phyloP scores from a whole-genome alignment of 148 eudicot species.

The Vaccinium darrowii region DNA sequence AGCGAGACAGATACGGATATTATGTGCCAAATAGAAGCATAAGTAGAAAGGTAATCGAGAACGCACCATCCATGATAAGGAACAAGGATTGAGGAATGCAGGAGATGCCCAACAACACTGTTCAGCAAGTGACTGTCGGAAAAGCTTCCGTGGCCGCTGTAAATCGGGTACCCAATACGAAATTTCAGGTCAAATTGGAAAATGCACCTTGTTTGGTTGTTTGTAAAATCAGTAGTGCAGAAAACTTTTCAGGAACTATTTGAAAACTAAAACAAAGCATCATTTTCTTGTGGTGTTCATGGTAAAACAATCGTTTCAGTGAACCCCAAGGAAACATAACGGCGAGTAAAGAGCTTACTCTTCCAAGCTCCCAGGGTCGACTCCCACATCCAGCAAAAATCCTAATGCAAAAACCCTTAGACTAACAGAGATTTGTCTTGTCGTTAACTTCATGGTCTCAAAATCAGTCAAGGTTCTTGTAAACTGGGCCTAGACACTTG shows the following conservation, averaged over 20 bases:
- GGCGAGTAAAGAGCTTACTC: too few species aligned
- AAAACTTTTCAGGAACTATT: not conserved
- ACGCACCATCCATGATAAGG: slow-evolving; percentile 42
- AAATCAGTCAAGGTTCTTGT: not conserved
- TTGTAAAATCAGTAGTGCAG: not conserved
- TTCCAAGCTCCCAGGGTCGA: too few species aligned
- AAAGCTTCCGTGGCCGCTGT: slow-evolving; percentile 46
- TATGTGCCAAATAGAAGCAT: not conserved
- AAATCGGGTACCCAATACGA: slow-evolving; percentile 2
- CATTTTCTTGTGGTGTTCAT: not conserved
- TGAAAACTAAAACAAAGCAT: not conserved
- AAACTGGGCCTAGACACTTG: not conserved
- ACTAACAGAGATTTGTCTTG: too few species aligned
- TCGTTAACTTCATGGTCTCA: too few species aligned
- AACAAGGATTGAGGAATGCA: slow-evolving; percentile 41
- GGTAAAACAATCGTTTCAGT: not conserved
- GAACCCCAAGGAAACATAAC: too few species aligned
- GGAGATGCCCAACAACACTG: slow-evolving; percentile 35
- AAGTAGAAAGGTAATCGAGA: not conserved
- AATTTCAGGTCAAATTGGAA: not conserved
- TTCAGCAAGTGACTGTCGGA: slow-evolving; percentile 31
- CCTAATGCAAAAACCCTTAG: too few species aligned
- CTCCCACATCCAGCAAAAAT: too few species aligned
- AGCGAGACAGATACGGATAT: not conserved
- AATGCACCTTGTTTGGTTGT: not conserved